phyloP scores from a whole-genome alignment of 2,329 filamentous ascomycete genomes.

The Alternaria novae-zelandiae region DNA sequence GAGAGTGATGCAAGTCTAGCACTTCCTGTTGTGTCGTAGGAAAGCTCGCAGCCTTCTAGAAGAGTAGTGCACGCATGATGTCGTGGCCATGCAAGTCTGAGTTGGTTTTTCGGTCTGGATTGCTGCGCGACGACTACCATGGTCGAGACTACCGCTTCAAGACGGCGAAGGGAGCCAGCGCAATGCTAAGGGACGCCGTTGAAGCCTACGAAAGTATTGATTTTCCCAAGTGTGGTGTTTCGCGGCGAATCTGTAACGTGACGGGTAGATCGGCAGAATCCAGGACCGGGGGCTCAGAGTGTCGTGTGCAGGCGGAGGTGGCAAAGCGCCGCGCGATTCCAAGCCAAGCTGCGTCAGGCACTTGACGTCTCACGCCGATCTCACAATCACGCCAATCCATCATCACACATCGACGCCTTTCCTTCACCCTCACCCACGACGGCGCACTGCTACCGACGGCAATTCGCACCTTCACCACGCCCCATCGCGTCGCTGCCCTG shows the following conservation, averaged over 20 bases:
- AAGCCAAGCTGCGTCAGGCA: conserved; percentile 25
- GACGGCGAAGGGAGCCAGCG: conserved; percentile 2
- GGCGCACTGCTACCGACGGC: conserved; percentile 12
- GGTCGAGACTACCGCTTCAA: conserved; percentile 14
- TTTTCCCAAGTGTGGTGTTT: neutral
- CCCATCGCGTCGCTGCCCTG: conserved; percentile 18
- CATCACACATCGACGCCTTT: conserved; percentile 8
- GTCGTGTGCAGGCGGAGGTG: conserved; percentile 29
- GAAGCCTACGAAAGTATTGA: neutral
- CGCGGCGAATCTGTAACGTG: conserved; percentile 5
- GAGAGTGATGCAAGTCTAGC: neutral
- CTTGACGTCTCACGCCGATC: conserved; percentile 26
- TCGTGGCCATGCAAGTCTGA: conserved; percentile 13
- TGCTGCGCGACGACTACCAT: conserved; percentile 1
- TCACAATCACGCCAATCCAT: conserved; percentile 14
- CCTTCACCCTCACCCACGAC: conserved; percentile 11
- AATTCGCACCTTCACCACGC: conserved; percentile 9
- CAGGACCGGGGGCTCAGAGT: conserved; percentile 3
- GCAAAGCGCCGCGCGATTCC: conserved; percentile 23
- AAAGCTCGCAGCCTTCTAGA: neutral
- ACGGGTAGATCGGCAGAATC: conserved; percentile 23
- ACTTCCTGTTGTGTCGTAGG: neutral
- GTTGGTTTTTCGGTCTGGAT: conserved; percentile 22
- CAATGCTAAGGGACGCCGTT: neutral
- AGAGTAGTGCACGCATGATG: conserved; percentile 12